Conservation (phyloP, 768 basidiomycete species). For the Naganishia randhawae region DNA sequence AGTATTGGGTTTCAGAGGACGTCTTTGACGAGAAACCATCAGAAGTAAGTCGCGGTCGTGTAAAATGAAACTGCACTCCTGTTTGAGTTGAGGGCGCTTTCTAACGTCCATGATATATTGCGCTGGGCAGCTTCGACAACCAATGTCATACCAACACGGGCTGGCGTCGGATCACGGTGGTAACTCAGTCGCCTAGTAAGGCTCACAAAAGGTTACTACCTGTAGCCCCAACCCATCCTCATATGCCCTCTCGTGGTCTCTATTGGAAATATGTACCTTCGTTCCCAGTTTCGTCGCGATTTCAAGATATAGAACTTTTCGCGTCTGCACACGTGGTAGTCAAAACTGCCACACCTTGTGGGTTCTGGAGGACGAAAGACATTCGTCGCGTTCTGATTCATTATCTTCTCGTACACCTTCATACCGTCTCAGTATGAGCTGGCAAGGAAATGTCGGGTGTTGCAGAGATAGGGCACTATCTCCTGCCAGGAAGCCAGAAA, state of each 20-base stretch:
- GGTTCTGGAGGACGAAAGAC: too few relatives aligned
- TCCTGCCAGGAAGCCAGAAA: too few relatives aligned
- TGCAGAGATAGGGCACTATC: too few relatives aligned
- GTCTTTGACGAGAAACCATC: background rate
- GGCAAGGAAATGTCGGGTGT: too few relatives aligned
- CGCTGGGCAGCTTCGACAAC: background rate
- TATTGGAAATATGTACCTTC: background rate
- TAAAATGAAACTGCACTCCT: background rate
- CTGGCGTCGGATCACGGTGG: background rate
- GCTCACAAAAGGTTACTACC: background rate
- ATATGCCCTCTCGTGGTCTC: background rate
- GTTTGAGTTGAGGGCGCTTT: background rate
- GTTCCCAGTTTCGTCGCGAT: background rate
- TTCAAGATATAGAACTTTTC: background rate
- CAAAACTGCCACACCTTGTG: background rate
- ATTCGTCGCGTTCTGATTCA: too few relatives aligned
- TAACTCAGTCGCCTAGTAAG: background rate
- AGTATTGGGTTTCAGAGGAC: slow-evolving; percentile 19
- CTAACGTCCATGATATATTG: background rate
- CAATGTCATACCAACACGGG: background rate
- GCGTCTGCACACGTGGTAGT: background rate
- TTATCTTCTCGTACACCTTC: too few relatives aligned
- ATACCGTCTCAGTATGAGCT: too few relatives aligned
- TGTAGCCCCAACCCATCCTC: background rate
- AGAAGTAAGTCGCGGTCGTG: background rate